Conservation (phyloP, 2,329 filamentous ascomycete species). For the Pyricularia grisea region DNA sequence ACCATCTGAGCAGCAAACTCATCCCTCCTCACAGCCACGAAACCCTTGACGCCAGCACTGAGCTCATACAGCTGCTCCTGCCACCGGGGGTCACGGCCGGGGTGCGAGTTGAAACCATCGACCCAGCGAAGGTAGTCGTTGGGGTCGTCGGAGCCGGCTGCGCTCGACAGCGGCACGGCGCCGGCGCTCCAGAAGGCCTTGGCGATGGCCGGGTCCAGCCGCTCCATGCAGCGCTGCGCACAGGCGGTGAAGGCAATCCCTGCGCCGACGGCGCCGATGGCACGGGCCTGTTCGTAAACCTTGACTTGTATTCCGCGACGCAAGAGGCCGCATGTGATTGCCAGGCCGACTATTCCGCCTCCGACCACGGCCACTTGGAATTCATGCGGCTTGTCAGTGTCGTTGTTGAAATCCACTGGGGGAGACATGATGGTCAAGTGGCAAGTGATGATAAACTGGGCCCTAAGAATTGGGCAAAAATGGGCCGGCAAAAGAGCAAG, state of each 20-base stretch:
- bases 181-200: constrained; percentile 21
- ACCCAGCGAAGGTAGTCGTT: constrained; percentile 34
- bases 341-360: constrained; percentile 40
- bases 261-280: constrained; percentile 36
- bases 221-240: constrained; percentile 33
- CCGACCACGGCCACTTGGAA: constrained; percentile 35
- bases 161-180: constrained; percentile 24
- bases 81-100: background rate
- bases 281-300: constrained; percentile 34
- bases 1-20: background rate
- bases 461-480: no score
- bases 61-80: constrained; percentile 1
- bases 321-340: constrained; percentile 35
- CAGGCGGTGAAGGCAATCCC: constrained; percentile 42
- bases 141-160: constrained; percentile 12
- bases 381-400: background rate
- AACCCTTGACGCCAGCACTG: constrained; percentile 7
- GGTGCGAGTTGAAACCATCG: constrained; percentile 19
- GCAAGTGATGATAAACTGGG: no score
- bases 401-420: background rate
- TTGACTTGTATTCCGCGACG: constrained; percentile 29
- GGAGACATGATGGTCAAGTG: background rate
- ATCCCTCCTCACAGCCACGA: background rate
- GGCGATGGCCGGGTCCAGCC: constrained; percentile 26
- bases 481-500: no score